phyloP scores from a whole-genome alignment of 257 asterid genomes.

The Przewalskia tangutica region DNA sequence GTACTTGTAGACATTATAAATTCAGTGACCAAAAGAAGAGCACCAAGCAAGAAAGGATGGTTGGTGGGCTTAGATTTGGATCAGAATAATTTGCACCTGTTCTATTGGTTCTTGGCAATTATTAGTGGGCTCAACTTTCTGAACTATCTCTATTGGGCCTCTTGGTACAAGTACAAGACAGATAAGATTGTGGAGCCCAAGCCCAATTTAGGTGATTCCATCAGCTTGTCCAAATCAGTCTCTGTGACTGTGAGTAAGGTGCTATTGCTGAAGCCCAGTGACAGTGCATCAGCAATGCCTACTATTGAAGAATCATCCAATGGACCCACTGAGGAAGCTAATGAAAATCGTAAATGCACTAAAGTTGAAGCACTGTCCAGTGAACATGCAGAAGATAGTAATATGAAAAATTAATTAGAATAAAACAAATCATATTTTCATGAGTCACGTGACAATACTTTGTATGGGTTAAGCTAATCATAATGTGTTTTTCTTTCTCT shows the following conservation, averaged over 20 bases:
- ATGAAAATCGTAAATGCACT: background rate
- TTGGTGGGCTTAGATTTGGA: slow-evolving; percentile 49
- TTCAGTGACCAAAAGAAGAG: slow-evolving; percentile 24
- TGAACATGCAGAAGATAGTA: background rate
- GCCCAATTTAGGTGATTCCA: slow-evolving; percentile 5
- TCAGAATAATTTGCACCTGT: slow-evolving; percentile 37
- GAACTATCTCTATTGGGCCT: slow-evolving; percentile 59
- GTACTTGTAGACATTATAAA: slow-evolving; percentile 52
- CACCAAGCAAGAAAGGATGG: slow-evolving; percentile 56
- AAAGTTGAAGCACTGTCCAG: background rate
- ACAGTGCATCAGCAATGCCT: background rate
- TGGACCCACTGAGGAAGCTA: background rate
- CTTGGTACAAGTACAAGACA: slow-evolving; percentile 54
- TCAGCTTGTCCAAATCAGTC: background rate
- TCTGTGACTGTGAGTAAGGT: slow-evolving; percentile 1
- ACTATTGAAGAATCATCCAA: background rate
- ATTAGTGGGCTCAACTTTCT: slow-evolving; percentile 54
- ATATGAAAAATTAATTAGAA: background rate
- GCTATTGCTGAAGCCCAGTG: slow-evolving; percentile 7
- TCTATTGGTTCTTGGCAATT: slow-evolving; percentile 75
- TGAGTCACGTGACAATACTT: background rate
- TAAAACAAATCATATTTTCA: background rate
- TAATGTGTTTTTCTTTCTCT: too few species aligned
- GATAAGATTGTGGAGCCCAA: slow-evolving; percentile 8
- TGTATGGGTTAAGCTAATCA: background rate